A percentile compares a stretch with the other conserved stretches of the same genome.
Conservation (phyloP, 2,329 filamentous ascomycete species). For the Penicillium sp. region DNA sequence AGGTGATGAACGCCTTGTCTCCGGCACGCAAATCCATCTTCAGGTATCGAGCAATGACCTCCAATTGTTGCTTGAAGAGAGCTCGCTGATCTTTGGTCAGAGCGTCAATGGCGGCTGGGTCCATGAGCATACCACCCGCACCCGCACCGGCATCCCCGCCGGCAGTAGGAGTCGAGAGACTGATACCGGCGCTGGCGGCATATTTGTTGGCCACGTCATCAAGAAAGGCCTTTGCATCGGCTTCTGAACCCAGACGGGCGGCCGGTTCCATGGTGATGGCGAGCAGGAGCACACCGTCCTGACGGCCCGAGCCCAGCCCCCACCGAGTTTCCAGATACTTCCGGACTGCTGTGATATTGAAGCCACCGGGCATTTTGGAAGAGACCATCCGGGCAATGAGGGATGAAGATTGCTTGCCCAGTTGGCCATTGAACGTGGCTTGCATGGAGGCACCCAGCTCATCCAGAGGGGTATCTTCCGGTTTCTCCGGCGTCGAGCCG, state of each 20-base stretch:
- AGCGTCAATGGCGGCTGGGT: constrained; percentile 92
- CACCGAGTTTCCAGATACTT: constrained; percentile 95
- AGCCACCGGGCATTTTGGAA: constrained; percentile 98
- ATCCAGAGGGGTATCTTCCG: constrained; percentile 93
- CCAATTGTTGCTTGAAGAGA: constrained; percentile 96
- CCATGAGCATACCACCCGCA: constrained; percentile 96
- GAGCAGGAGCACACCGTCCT: constrained; percentile 84
- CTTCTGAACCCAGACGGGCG: constrained; percentile 81
- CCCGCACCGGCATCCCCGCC: constrained; percentile 70
- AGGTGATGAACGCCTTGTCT: constrained; percentile 84
- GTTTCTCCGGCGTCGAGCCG: constrained; percentile 95
- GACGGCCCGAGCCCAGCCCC: constrained; percentile 80
- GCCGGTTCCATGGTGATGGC: constrained; percentile 91
- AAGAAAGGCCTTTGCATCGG: constrained; percentile 87
- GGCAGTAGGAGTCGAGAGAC: constrained; percentile 67
- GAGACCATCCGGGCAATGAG: constrained; percentile 93
- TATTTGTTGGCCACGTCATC: constrained; percentile 90
- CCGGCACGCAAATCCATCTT: constrained; percentile 97
- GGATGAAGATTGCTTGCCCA: constrained; percentile 93
- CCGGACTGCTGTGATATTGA: constrained; percentile 93
- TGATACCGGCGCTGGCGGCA: constrained; percentile 77
- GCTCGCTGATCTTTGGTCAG: constrained; percentile 94
- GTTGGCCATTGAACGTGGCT: constrained; percentile 95
- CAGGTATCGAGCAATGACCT: constrained; percentile 89
- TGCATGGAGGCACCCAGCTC: constrained; percentile 95